Evolutionary conservation across 768 basidiomycete genomes (phyloP).

Genomic region (Sutorius australiensis): DNA sequence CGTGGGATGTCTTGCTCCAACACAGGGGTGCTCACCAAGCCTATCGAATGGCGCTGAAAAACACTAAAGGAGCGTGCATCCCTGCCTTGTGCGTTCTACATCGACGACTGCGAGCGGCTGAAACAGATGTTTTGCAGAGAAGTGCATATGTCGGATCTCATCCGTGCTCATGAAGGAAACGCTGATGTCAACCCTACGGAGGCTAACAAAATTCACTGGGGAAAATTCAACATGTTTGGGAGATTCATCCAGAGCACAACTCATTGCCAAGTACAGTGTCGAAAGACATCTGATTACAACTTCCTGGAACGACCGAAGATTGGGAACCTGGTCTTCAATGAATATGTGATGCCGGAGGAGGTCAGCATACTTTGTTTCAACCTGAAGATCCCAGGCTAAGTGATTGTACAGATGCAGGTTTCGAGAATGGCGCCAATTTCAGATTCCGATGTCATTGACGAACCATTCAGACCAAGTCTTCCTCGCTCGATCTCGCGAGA

Average conservation of each 20-base stretch:
- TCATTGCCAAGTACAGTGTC: slow-evolving; percentile 75
- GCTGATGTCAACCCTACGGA: slow-evolving; percentile 65
- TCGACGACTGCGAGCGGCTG: slow-evolving; percentile 2
- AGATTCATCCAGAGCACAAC: slow-evolving; percentile 75
- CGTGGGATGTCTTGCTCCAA: slow-evolving; percentile 82
- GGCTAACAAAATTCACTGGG: slow-evolving; percentile 83
- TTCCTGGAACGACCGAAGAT: slow-evolving; percentile 57
- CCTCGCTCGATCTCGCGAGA: slow-evolving; percentile 33
- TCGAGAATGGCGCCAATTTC: slow-evolving; percentile 56
- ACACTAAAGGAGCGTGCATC: slow-evolving; percentile 82
- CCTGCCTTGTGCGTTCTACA: slow-evolving; percentile 65
- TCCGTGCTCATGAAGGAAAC: slow-evolving; percentile 84
- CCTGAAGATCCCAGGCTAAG: slow-evolving; percentile 3
- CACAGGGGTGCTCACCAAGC: slow-evolving; percentile 78
- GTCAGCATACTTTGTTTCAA: slow-evolving; percentile 35
- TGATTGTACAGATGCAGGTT: slow-evolving; percentile 53
- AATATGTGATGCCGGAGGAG: slow-evolving; percentile 66
- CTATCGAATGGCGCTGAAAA: slow-evolving; percentile 86
- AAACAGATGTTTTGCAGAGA: slow-evolving; percentile 52
- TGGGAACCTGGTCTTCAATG: slow-evolving; percentile 49
- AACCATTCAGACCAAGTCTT: slow-evolving; percentile 35
- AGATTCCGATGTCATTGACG: slow-evolving; percentile 38
- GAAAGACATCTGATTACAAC: slow-evolving; percentile 52
- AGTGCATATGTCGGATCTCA: slow-evolving; percentile 86
- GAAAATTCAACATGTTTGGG: slow-evolving; percentile 91